Evolutionary conservation across 2,329 filamentous ascomycete species (phyloP).

Genomic region (Cladosporium sp.): DNA sequence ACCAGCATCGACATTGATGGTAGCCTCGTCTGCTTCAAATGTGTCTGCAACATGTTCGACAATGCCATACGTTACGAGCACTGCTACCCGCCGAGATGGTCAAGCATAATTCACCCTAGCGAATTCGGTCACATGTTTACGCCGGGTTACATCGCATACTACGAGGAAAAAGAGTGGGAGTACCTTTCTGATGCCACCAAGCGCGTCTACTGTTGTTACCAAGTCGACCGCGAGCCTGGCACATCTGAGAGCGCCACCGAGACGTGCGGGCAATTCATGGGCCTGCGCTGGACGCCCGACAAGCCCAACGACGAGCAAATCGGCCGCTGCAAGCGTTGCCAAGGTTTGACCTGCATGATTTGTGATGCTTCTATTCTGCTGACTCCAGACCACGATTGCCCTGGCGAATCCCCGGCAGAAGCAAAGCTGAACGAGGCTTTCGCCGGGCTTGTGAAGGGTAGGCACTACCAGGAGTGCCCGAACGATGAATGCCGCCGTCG

Average conservation of each 20-base stretch:
- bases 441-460: conserved; percentile 11
- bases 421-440: conserved; percentile 9
- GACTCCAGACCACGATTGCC: conserved; percentile 1
- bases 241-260: not conserved
- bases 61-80: conserved; percentile 8
- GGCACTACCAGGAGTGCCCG: conserved; percentile 15
- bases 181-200: not conserved
- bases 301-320: not conserved
- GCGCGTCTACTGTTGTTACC: conserved; percentile 6
- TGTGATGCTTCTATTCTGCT: not conserved
- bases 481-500: conserved; percentile 6
- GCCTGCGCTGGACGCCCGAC: not conserved
- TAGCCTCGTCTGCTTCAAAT: not conserved
- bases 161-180: conserved; percentile 3
- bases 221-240: not conserved
- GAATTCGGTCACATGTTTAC: conserved; percentile 7
- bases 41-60: conserved; percentile 4
- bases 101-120: not conserved
- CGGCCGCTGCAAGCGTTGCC: too few species aligned
- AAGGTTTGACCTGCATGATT: not conserved
- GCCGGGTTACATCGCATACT: not conserved
- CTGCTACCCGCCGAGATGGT: conserved; percentile 3
- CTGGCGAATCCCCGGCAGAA: not conserved
- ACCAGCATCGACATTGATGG: conserved; percentile 6
- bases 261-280: not conserved